Evolutionary conservation across 192 early-diverging fungal genomes (phyloP).

Genomic region (Endogone sp.): DNA sequence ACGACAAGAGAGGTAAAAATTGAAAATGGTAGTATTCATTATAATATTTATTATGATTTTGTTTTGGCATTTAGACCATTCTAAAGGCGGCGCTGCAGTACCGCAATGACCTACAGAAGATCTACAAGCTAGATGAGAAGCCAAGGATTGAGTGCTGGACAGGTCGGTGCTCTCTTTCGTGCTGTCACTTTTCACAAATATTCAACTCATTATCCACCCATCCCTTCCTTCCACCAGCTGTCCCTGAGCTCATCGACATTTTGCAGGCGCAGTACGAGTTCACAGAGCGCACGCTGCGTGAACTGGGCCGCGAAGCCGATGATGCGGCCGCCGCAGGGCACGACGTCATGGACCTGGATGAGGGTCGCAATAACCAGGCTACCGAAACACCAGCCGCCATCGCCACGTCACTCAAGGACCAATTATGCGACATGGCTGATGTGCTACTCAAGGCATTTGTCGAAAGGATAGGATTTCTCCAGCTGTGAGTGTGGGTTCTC

Average conservation of each 20-base stretch:
- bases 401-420: constrained; percentile 16
- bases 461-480: constrained; percentile 23
- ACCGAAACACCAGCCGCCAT: not conserved
- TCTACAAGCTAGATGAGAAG: not conserved
- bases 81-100: not conserved
- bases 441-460: constrained; percentile 25
- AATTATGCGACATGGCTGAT: constrained; percentile 31
- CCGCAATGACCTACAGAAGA: not conserved
- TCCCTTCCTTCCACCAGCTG: not conserved
- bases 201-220: not conserved
- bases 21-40: too few species aligned
- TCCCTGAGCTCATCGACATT: constrained; percentile 13
- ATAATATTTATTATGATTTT: not conserved
- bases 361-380: constrained; percentile 1
- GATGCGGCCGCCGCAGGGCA: not conserved
- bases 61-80: not conserved
- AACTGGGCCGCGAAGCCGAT: not conserved
- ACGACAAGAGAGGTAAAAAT: too few species aligned
- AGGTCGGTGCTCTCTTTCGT: too few species aligned
- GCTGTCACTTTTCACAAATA: too few species aligned
- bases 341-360: not conserved
- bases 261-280: constrained; percentile 13
- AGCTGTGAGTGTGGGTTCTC: constrained; percentile 13
- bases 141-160: not conserved
- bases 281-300: constrained; percentile 3